Conservation (phyloP, 805 yeast species). For the Nakazawaea ambrosiae region DNA sequence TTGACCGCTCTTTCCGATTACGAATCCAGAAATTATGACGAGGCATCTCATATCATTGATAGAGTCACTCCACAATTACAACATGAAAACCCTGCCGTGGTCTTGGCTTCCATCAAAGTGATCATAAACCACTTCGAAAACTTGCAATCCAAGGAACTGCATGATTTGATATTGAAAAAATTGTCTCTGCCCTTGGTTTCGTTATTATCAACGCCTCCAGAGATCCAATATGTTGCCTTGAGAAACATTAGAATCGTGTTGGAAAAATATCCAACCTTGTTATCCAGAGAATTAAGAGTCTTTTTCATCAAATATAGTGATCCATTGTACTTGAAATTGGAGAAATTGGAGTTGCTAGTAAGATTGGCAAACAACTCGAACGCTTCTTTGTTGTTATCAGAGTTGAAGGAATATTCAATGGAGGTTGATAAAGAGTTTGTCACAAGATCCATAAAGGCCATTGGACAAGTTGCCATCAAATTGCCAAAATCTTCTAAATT, state of each 20-base stretch:
- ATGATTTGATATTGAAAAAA: constrained; percentile 49
- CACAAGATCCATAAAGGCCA: constrained; percentile 53
- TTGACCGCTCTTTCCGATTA: constrained; percentile 76
- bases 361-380: constrained; percentile 59
- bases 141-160: constrained; percentile 33
- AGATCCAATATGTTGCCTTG: constrained; percentile 89
- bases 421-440: constrained; percentile 82
- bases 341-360: constrained; percentile 68
- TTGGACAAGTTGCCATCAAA: constrained; percentile 68
- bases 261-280: constrained; percentile 78
- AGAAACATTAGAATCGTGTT: constrained; percentile 85
- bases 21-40: constrained; percentile 44
- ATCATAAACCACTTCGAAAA: constrained; percentile 61
- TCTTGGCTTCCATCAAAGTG: constrained; percentile 75
- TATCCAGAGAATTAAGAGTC: constrained; percentile 75
- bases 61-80: constrained; percentile 91
- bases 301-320: constrained; percentile 86
- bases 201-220: constrained; percentile 81
- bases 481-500: constrained; percentile 44
- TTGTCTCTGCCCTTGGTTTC: constrained; percentile 84
- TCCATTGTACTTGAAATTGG: constrained; percentile 71
- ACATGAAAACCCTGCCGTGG: constrained; percentile 95
- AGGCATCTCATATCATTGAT: constrained; percentile 81
- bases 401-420: constrained; percentile 73
- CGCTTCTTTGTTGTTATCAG: constrained; percentile 53